Percentiles rank a stretch among this genome's conserved stretches.
Evolutionary conservation across 305 asterid genomes (phyloP).

Genomic region (Fraxinus sp.): DNA sequence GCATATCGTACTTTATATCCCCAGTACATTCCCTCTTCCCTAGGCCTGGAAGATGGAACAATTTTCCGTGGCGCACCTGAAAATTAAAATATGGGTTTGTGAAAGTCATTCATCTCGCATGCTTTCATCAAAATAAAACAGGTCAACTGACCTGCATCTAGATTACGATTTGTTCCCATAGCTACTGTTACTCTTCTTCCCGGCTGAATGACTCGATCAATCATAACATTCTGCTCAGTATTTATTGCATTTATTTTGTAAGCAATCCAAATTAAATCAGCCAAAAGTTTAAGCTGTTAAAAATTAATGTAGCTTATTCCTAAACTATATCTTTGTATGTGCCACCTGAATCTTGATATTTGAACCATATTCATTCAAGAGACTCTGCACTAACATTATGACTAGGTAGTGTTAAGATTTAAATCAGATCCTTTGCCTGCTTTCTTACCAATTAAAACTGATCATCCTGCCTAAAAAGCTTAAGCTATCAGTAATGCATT

Average conservation of each 20-base stretch:
- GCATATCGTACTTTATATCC: conserved; percentile 93
- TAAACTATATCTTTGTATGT: neutral
- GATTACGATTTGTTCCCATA: conserved; percentile 74
- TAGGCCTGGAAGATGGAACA: conserved; percentile 82
- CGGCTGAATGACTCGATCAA: conserved; percentile 69
- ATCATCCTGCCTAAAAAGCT: neutral
- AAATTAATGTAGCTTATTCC: neutral
- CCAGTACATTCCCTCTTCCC: conserved; percentile 93
- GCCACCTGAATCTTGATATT: neutral
- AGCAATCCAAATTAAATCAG: conserved; percentile 9
- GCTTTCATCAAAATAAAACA: conserved; percentile 5
- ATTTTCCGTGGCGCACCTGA: conserved; percentile 55
- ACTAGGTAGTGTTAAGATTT: neutral
- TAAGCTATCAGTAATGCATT: neutral
- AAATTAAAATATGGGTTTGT: conserved; percentile 28
- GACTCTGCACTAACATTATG: neutral
- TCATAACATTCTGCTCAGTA: conserved; percentile 58
- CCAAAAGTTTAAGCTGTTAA: neutral
- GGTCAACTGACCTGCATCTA: conserved; percentile 58
- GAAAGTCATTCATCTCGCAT: conserved; percentile 5
- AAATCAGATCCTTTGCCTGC: neutral
- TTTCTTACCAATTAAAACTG: neutral
- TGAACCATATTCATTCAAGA: neutral
- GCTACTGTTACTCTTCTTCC: conserved; percentile 93
- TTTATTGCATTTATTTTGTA: conserved; percentile 17